Evolutionary conservation across 139 green algal species (phyloP).

Genomic region (Coelastrella sp.): DNA sequence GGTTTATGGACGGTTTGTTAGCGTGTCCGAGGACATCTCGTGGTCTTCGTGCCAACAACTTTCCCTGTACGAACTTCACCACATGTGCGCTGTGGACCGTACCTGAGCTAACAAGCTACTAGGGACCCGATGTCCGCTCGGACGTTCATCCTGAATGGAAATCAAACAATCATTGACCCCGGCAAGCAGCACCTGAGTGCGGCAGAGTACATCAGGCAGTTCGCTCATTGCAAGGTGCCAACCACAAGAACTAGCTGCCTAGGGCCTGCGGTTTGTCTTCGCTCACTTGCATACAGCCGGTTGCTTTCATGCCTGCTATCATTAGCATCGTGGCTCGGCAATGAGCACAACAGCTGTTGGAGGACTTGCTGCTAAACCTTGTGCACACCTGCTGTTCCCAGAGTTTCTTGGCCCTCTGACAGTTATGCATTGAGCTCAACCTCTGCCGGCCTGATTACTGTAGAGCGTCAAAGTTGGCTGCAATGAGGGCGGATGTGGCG

Average conservation of each 20-base stretch:
- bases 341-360: neutral
- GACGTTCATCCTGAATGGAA: conserved; percentile 36
- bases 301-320: too few relatives aligned
- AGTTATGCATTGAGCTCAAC: neutral
- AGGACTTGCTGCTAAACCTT: neutral
- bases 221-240: conserved; percentile 1
- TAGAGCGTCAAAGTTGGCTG: conserved; percentile 68
- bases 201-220: conserved; percentile 19
- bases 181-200: neutral
- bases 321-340: too few relatives aligned
- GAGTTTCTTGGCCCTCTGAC: neutral
- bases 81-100: too few relatives aligned
- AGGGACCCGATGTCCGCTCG: too few relatives aligned
- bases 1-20: too few relatives aligned
- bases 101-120: too few relatives aligned
- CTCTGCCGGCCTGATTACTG: neutral
- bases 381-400: neutral
- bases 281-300: neutral
- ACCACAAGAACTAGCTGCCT: neutral
- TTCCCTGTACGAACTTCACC: too few relatives aligned
- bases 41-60: too few relatives aligned
- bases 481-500: conserved; percentile 76
- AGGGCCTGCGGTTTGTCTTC: neutral
- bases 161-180: neutral
- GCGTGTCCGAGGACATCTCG: too few relatives aligned